These are phyloP conservation scores for Pontederia crassipes DNA, from an alignment of 176 grass and related monocot species.

Conservation along the genomic window DNA sequence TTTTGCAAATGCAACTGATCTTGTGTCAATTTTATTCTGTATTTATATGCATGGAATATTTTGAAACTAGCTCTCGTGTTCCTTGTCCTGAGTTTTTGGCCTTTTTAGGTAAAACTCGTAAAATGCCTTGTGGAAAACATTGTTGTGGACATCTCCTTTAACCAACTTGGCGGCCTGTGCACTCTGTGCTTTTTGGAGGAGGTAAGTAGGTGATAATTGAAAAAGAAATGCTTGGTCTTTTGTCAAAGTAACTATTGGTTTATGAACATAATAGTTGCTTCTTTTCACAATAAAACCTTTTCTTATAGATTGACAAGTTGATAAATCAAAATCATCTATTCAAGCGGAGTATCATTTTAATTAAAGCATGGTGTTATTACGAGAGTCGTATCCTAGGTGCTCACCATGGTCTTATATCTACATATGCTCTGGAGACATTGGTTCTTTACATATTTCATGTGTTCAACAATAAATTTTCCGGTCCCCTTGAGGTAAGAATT, in stretches of 20 bases:
- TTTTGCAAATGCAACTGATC: too few relatives aligned
- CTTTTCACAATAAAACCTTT: conserved; percentile 28
- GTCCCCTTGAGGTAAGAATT: conserved; percentile 75
- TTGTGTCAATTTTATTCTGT: too few relatives aligned
- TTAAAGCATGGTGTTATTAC: conserved; percentile 96
- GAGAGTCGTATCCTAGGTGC: conserved; percentile 93
- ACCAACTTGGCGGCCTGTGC: conserved; percentile 93
- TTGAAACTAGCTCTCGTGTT: conserved; percentile 6
- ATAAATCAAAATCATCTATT: conserved; percentile 77
- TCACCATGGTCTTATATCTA: conserved; percentile 98
- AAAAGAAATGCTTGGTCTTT: background rate
- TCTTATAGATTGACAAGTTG: conserved; percentile 52
- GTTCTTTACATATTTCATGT: conserved; percentile 98
- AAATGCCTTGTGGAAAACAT: conserved; percentile 96
- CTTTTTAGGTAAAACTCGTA: conserved; percentile 79
- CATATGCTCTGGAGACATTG: conserved; percentile 85
- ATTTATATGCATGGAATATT: background rate
- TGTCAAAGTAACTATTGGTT: conserved; percentile 7
- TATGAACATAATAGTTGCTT: conserved; percentile 24
- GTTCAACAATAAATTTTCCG: conserved; percentile 69
- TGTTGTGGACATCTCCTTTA: conserved; percentile 91
- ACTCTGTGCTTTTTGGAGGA: conserved; percentile 94
- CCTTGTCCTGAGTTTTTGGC: conserved; percentile 22
- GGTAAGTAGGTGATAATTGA: conserved; percentile 25
- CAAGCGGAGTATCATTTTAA: conserved; percentile 95